Evolutionary conservation across 768 basidiomycete genomes (phyloP), one percentile per base, ranked within the genome.

Genomic region (Dioszegia aurantiaca): DNA sequence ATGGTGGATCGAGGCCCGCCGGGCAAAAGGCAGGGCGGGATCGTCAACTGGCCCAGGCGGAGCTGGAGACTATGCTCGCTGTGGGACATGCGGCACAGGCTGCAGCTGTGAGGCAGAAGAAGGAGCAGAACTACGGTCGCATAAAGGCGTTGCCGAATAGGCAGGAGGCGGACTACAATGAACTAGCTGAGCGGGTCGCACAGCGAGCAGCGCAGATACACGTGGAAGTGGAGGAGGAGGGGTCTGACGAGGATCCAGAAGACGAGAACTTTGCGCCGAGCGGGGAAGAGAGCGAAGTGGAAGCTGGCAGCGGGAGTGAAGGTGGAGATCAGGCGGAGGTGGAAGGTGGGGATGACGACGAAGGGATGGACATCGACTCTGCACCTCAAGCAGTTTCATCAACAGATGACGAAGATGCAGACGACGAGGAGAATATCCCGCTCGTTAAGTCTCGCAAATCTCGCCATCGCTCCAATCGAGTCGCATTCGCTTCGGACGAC

Each of bases 91-190:
- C 47, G 21, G 39, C 43, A 28, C 68, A 67, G 51, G 59, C 57
- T 3, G n/a, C 17, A 1, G 31, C 16, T n/a, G 12, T 60, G 4
- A 28, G 41, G 41, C 44, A 37, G 54, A 58, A 58, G 47, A 72
- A 69, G 44, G 65, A 69, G 57, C 52, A 59, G 39, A 58, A 56
- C 19, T 72, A 30, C 19, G 70, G 70, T n/a, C n/a, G n/a, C n/a
- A 2, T 41, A 58, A 28, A 42, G 21, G 26, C 56, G 58, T 24
- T 72, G 39, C 68, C 70, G 4, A 40, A 56, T 16, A 63, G 53
- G 40, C 44, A 63, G 36, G 46, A 31, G 27, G 55, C 44, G 27
- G 65, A 72, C 44, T n/a, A 56, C n/a, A 24, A 58, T 23, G 48
- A 62, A 27, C 10, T 68, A 5, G 37, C 61, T 2, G 56, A 61